Conservation (phyloP, 768 basidiomycete species). For the Trametes cingulata region DNA sequence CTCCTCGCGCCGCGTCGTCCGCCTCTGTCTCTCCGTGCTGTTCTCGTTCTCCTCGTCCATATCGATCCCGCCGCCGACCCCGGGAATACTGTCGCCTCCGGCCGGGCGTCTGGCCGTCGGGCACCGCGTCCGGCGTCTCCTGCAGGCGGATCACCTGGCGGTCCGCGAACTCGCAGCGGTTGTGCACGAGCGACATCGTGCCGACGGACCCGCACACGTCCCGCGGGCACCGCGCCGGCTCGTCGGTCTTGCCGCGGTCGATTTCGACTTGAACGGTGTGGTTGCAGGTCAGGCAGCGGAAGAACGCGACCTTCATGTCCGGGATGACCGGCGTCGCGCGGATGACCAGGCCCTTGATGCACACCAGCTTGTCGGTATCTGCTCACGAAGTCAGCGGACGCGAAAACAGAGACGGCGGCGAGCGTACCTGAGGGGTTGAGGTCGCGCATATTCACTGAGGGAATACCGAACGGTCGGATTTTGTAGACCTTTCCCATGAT, state of each 20-base stretch:
- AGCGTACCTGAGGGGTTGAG: slow-evolving; percentile 85
- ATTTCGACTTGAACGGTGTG: slow-evolving; percentile 98
- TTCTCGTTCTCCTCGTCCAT: slow-evolving; percentile 60
- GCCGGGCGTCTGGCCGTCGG: slow-evolving; percentile 98
- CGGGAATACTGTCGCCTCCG: no score
- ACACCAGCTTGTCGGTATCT: slow-evolving; percentile 99
- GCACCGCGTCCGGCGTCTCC: slow-evolving; percentile 97
- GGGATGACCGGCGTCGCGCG: slow-evolving; percentile 97
- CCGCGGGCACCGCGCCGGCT: slow-evolving; percentile 88
- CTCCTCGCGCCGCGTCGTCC: slow-evolving; percentile 56
- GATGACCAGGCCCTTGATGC: slow-evolving; percentile 95
- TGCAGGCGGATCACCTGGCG: slow-evolving; percentile 94
- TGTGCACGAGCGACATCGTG: slow-evolving; percentile 94
- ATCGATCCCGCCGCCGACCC: slow-evolving; percentile 53
- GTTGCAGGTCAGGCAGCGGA: slow-evolving; percentile 92
- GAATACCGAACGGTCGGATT: slow-evolving; percentile 86
- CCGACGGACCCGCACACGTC: slow-evolving; percentile 89
- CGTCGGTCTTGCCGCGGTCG: slow-evolving; percentile 95
- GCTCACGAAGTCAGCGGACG: background rate
- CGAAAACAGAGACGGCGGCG: background rate
- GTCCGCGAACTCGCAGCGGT: slow-evolving; percentile 95
- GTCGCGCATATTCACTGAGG: slow-evolving; percentile 89
- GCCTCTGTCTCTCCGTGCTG: slow-evolving; percentile 41
- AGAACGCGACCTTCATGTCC: slow-evolving; percentile 99
- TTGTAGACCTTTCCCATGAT: slow-evolving; percentile 90